phyloP scores from a whole-genome alignment of 2,329 filamentous ascomycete genomes.

The Colletotrichum tanaceti region DNA sequence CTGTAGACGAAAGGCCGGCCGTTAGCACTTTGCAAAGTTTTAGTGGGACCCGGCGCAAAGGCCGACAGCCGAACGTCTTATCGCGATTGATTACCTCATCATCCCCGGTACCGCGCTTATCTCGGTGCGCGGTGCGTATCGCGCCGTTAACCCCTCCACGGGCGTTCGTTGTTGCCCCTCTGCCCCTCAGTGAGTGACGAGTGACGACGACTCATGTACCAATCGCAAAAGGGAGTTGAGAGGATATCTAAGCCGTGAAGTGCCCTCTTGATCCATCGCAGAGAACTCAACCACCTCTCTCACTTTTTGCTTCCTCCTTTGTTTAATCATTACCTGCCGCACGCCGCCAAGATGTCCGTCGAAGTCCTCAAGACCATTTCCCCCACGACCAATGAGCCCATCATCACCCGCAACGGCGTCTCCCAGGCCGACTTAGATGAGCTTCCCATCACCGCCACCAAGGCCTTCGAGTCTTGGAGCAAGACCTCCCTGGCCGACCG shows the following conservation, averaged over 20 bases:
- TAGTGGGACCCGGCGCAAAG: slow-evolving; percentile 20
- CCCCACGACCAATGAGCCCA: slow-evolving; percentile 85
- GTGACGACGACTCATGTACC: slow-evolving; percentile 39
- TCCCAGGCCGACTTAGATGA: slow-evolving; percentile 75
- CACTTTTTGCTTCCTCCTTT: not conserved
- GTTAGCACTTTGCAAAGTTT: slow-evolving; percentile 32
- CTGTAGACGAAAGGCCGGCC: slow-evolving; percentile 4
- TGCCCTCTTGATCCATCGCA: slow-evolving; percentile 21
- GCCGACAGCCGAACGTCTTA: not conserved
- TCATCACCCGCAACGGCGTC: slow-evolving; percentile 82
- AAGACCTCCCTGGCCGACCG: slow-evolving; percentile 80
- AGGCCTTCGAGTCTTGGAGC: slow-evolving; percentile 81
- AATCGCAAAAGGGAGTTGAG: not conserved
- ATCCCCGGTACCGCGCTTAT: slow-evolving; percentile 17
- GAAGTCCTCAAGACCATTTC: slow-evolving; percentile 84
- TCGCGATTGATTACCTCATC: slow-evolving; percentile 38
- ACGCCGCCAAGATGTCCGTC: slow-evolving; percentile 64
- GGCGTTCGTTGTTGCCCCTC: slow-evolving; percentile 25
- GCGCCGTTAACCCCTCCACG: slow-evolving; percentile 17
- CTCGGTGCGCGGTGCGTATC: slow-evolving; percentile 11
- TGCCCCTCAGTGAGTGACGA: slow-evolving; percentile 41
- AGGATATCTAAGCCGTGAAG: slow-evolving; percentile 30
- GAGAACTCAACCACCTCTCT: not conserved
- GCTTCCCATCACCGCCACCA: slow-evolving; percentile 77
- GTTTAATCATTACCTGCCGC: not conserved